These are phyloP conservation scores for Lentinula guzmanii DNA, from an alignment of 768 basidiomycete species.

Conservation along the genomic window DNA sequence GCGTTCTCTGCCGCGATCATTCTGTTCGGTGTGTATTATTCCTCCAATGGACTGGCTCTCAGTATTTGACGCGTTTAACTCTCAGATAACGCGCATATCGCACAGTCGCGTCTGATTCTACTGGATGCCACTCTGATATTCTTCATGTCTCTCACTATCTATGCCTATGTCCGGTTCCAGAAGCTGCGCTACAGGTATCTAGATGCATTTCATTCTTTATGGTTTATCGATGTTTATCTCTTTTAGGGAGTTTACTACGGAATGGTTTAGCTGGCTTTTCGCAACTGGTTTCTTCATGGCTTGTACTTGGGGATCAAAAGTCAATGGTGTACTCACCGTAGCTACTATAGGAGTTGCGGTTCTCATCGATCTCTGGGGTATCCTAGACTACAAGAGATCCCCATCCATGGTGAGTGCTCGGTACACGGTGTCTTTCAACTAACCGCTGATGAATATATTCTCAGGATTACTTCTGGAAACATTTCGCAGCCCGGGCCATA, in stretches of 20 bases:
- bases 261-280: constrained; percentile 95
- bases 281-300: constrained; percentile 92
- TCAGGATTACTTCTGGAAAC: constrained; percentile 84
- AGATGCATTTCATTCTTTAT: constrained; percentile 7
- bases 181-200: constrained; percentile 84
- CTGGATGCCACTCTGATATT: constrained; percentile 92
- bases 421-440: neutral
- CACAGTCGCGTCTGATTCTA: constrained; percentile 94
- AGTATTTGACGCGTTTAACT: neutral
- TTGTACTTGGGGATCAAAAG: constrained; percentile 95
- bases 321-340: constrained; percentile 94
- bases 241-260: constrained; percentile 72
- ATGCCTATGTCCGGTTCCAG: constrained; percentile 89
- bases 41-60: neutral
- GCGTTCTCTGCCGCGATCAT: constrained; percentile 85
- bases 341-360: constrained; percentile 86
- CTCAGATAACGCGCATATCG: constrained; percentile 90
- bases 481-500: constrained; percentile 79
- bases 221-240: constrained; percentile 6
- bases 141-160: constrained; percentile 92
- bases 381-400: constrained; percentile 72
- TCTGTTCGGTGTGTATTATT: constrained; percentile 67
- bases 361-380: constrained; percentile 88
- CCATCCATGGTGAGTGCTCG: constrained; percentile 55
- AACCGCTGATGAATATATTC: neutral